Conservation (phyloP, 495 filamentous ascomycete genomes). For the Aspergillus egyptiacus region DNA sequence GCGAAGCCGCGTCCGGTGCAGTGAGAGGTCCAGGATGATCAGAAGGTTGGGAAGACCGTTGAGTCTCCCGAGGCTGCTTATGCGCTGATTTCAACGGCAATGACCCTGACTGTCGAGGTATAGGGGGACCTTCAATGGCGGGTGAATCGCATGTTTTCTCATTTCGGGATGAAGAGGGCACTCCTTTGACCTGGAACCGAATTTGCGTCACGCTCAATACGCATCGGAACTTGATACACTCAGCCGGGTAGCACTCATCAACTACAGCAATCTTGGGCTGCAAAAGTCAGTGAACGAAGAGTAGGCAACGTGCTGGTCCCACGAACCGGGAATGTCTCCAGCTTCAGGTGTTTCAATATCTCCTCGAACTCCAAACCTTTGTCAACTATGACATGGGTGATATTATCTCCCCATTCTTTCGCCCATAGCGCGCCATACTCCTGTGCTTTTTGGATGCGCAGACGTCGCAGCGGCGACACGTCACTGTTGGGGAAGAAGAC, state of each 20-base stretch:
- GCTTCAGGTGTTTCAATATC: constrained; percentile 54
- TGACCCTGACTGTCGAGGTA: constrained; percentile 3
- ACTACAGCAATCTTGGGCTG: constrained; percentile 55
- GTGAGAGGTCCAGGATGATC: neutral
- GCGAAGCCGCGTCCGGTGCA: neutral
- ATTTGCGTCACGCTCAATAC: constrained; percentile 53
- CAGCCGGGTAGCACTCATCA: constrained; percentile 70
- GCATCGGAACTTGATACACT: constrained; percentile 61
- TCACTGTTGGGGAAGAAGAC: constrained; percentile 80
- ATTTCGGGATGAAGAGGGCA: constrained; percentile 10
- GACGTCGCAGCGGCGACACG: constrained; percentile 54
- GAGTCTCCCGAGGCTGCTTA: constrained; percentile 14
- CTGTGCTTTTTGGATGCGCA: constrained; percentile 66
- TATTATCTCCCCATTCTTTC: constrained; percentile 42
- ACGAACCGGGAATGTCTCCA: constrained; percentile 43
- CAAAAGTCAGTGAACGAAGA: constrained; percentile 19
- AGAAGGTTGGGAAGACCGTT: constrained; percentile 15
- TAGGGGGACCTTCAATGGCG: neutral
- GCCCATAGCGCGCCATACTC: constrained; percentile 70
- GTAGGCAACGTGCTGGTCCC: constrained; percentile 1
- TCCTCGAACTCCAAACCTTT: constrained; percentile 58
- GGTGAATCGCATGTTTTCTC: constrained; percentile 4
- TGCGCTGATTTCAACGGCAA: constrained; percentile 27
- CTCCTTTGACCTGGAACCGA: constrained; percentile 54
- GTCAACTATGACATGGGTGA: constrained; percentile 80